Evolutionary conservation across 495 filamentous ascomycete genomes (phyloP), one percentile per base, ranked within the genome.

Genomic region (Aspergillus taichungensis): DNA sequence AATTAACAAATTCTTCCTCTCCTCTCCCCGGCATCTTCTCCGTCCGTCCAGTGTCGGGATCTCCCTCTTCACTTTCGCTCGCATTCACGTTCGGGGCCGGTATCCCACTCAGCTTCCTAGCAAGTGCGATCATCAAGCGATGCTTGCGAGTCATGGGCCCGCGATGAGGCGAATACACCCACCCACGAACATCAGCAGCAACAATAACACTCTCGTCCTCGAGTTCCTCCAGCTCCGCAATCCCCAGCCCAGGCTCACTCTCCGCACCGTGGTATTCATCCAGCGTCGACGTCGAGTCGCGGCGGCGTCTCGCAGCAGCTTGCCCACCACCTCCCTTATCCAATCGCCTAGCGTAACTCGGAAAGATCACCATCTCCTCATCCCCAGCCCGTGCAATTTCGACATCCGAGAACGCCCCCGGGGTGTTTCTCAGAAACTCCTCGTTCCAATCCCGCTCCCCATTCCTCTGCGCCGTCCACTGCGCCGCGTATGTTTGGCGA

Each of bases 291-390:
- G 61, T 52, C 34, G 69, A 61, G 45, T 61, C 44, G 6, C 64
- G 57, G 10, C 62, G 47, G 32, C 30, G 37, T 13, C 42, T 56
- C 13, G 50, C 8, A 39, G 44, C 35, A 3, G 37, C 29, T 13
- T 11, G 32, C 28, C 7, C 27, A 6, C 45, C 32, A 13, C 52
- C 54, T 34, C 57, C 54, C 35, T 61, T 47, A 12, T 52, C 40
- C 62, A 94, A 75, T 54, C 73, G 74, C 60, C 86, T 72, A 35
- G 86, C 85, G 67, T 97, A 94, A 54, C 87, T 91, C 6, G 92
- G 92, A 56, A 96, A 99, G 10, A 97, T 55, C 8, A 97, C 75
- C 80, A 99, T 85, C 68, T 96, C 87, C 64, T 95, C 91, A 50
- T 85, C 79, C 13, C 85, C 89, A 33, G 78, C 83, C 6, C 80